These are phyloP conservation scores for Lipomyces sp. DNA, from an alignment of 805 yeast species.

Conservation along the genomic window DNA sequence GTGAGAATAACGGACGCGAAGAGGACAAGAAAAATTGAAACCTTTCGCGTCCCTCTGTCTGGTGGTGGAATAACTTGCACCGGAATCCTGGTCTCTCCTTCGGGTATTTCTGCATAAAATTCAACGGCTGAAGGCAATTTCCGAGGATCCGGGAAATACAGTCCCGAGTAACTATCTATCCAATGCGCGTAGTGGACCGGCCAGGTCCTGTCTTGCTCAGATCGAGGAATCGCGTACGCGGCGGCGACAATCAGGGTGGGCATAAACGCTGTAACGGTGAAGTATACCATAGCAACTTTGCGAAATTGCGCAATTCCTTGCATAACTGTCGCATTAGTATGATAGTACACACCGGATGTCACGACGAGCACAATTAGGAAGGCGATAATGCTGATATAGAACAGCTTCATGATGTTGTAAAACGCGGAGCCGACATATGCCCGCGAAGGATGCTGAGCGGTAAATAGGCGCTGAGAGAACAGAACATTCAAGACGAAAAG, in stretches of 20 bases:
- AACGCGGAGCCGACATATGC: background rate
- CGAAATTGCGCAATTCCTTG: background rate
- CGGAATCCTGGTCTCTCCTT: background rate
- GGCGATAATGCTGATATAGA: slow-evolving; percentile 1
- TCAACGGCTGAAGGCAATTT: background rate
- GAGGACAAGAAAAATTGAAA: background rate
- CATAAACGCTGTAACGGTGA: background rate
- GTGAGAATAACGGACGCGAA: background rate
- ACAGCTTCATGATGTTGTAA: background rate
- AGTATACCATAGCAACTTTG: slow-evolving; percentile 3
- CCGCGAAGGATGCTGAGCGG: background rate
- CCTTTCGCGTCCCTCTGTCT: background rate
- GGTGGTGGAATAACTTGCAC: slow-evolving; percentile 6
- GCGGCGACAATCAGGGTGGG: background rate
- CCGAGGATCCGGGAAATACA: background rate
- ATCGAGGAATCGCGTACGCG: slow-evolving; percentile 8
- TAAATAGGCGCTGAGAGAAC: slow-evolving; percentile 3
- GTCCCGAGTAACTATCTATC: background rate
- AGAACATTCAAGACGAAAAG: background rate
- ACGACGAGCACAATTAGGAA: background rate
- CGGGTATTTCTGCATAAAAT: background rate
- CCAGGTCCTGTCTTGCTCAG: slow-evolving; percentile 4
- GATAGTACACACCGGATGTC: background rate
- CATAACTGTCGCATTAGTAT: background rate
- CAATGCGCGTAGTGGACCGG: slow-evolving; percentile 8